Conservation (phyloP, 768 basidiomycete genomes). For the Leccinellum albellum region DNA sequence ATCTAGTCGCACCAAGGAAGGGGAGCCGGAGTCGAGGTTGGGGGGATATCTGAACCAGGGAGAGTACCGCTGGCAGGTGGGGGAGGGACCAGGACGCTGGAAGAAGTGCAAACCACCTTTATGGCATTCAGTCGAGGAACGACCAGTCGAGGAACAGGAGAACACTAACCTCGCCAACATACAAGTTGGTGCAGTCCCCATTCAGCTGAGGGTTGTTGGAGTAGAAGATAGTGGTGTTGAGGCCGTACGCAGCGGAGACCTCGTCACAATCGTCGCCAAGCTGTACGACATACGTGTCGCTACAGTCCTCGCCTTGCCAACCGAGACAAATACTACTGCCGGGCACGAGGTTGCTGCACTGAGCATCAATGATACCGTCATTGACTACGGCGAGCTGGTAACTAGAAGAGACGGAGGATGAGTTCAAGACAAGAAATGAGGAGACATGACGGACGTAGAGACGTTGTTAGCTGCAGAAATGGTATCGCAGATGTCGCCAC, state of each 20-base stretch:
- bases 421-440: background rate
- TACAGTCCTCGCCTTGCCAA: conserved; percentile 56
- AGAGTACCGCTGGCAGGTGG: conserved; percentile 34
- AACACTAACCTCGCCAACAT: conserved; percentile 64
- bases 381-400: conserved; percentile 74
- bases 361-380: conserved; percentile 41
- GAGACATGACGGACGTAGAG: conserved; percentile 50
- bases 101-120: conserved; percentile 54
- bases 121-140: background rate
- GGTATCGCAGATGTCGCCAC: conserved; percentile 64
- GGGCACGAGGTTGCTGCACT: conserved; percentile 57
- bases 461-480: conserved; percentile 63
- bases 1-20: conserved; percentile 51
- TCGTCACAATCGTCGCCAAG: conserved; percentile 56
- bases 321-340: conserved; percentile 61
- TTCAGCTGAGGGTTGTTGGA: conserved; percentile 75
- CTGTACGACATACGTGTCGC: conserved; percentile 52
- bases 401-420: conserved; percentile 32
- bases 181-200: conserved; percentile 57
- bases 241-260: conserved; percentile 35
- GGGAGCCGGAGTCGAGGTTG: conserved; percentile 27
- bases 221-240: conserved; percentile 54
- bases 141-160: background rate
- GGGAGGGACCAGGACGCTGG: conserved; percentile 41
- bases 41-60: conserved; percentile 29